These are phyloP conservation scores for Isoetes engelmannii DNA, from an alignment of 83 land plant species.

Conservation along the genomic window DNA sequence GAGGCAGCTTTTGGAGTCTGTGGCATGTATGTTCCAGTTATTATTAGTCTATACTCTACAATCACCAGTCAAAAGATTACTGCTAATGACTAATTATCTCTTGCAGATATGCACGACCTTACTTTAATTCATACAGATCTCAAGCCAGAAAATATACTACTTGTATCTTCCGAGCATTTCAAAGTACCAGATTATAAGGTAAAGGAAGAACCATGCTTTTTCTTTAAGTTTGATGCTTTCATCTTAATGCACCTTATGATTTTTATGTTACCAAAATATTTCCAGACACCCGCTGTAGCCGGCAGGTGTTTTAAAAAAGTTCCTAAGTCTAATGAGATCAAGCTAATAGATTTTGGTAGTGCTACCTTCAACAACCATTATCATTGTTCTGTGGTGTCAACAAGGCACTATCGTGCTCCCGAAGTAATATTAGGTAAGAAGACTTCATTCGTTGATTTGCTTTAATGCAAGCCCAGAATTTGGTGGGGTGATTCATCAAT, in stretches of 20 bases:
- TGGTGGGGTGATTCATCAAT: background rate
- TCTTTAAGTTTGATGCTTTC: background rate
- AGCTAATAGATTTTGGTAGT: conserved; percentile 91
- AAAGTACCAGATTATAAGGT: conserved; percentile 33
- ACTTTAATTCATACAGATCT: conserved; percentile 36
- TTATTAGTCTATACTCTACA: background rate
- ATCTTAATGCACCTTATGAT: background rate
- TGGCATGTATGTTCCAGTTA: conserved; percentile 20
- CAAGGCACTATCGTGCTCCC: conserved; percentile 91
- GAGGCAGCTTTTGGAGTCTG: conserved; percentile 34
- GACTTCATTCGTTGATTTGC: background rate
- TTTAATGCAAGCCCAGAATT: conserved; percentile 10
- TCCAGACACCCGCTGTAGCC: conserved; percentile 36
- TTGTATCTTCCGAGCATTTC: conserved; percentile 30
- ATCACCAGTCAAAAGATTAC: background rate
- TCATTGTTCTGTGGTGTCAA: conserved; percentile 62
- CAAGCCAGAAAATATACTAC: conserved; percentile 37
- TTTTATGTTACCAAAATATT: conserved; percentile 14
- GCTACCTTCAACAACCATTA: conserved; percentile 51
- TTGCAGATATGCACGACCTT: conserved; percentile 39
- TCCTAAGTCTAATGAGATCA: conserved; percentile 77
- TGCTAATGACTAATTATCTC: background rate
- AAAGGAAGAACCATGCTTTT: background rate
- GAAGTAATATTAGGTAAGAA: conserved; percentile 74
- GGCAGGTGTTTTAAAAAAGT: conserved; percentile 49